These are phyloP conservation scores for Gomphus sp. DNA, from an alignment of 1,284 basidiomycete species.

Conservation along the genomic window DNA sequence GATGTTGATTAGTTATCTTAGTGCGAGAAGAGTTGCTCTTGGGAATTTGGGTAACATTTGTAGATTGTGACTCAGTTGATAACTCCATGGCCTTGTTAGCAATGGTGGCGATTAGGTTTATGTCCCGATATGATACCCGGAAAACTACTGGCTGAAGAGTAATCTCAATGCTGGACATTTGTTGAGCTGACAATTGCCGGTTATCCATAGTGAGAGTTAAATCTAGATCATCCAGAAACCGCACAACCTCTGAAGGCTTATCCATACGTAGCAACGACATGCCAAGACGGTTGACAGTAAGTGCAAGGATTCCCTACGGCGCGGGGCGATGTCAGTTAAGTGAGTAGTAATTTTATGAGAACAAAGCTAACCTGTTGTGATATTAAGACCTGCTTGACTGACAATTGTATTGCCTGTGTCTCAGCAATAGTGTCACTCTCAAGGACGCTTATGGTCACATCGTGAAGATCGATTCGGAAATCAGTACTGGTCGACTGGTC, in stretches of 20 bases:
- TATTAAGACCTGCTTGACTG: constrained; percentile 79
- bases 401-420: constrained; percentile 83
- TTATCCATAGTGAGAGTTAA: constrained; percentile 84
- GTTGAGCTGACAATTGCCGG: constrained; percentile 61
- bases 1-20: neutral
- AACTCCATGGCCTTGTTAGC: constrained; percentile 82
- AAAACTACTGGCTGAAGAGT: constrained; percentile 76
- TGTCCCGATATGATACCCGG: constrained; percentile 89
- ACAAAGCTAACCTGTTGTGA: constrained; percentile 70
- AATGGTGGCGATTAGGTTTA: constrained; percentile 84
- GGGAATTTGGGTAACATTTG: neutral
- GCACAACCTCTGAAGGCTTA: constrained; percentile 70
- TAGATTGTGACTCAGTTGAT: constrained; percentile 25
- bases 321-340: neutral
- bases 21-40: neutral
- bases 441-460: constrained; percentile 84
- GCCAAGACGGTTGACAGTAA: constrained; percentile 78
- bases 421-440: constrained; percentile 77
- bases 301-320: constrained; percentile 66
- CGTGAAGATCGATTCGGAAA: constrained; percentile 86
- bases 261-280: constrained; percentile 96
- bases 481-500: constrained; percentile 21
- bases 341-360: neutral
- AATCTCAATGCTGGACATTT: constrained; percentile 81
- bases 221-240: constrained; percentile 92